Conservation (phyloP, 306 rosid genomes). For the Carpinus fangiana region DNA sequence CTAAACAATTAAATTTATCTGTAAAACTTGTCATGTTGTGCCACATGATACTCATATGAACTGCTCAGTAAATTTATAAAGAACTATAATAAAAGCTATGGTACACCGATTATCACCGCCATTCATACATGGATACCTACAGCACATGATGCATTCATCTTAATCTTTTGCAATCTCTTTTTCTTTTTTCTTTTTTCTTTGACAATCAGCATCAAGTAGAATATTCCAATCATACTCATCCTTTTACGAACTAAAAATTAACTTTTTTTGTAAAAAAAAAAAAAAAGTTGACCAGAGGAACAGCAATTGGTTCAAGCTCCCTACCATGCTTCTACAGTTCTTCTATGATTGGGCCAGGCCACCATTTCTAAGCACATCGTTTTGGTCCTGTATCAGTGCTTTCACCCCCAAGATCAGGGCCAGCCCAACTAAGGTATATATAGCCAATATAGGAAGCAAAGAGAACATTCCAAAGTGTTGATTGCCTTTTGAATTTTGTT, state of each 20-base stretch:
- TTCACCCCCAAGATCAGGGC: background rate
- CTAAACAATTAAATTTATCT: no score
- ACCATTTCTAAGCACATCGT: background rate
- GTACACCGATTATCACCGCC: no score
- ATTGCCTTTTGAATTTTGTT: background rate
- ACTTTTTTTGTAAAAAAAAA: background rate
- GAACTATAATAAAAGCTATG: no score
- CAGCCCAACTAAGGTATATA: no score
- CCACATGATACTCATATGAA: no score
- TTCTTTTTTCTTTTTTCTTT: background rate
- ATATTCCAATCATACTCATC: background rate
- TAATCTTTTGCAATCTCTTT: background rate
- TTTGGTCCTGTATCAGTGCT: background rate
- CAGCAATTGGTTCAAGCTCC: background rate
- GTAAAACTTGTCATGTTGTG: no score
- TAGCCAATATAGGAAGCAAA: background rate
- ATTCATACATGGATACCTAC: background rate
- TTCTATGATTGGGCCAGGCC: constrained; percentile 3
- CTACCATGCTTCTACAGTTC: background rate
- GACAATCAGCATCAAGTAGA: background rate
- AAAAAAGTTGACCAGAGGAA: background rate
- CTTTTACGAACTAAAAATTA: background rate
- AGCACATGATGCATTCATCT: background rate
- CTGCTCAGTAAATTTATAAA: no score
- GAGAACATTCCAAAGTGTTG: background rate